These are phyloP conservation scores for Cystobasidiaceae sp. DNA, from an alignment of 1,284 basidiomycete genomes.

Conservation along the genomic window DNA sequence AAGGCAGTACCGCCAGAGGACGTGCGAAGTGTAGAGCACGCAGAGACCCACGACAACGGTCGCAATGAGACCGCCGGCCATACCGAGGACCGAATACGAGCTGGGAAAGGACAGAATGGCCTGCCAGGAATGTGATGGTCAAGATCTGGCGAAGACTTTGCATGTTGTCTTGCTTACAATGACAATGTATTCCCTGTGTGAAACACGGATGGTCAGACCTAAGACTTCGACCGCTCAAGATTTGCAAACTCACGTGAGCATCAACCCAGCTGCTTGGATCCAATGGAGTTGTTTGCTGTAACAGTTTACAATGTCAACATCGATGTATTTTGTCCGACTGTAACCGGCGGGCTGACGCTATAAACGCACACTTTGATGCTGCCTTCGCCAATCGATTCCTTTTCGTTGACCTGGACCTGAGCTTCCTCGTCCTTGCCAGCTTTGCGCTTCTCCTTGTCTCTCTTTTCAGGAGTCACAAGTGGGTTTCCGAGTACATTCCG, in stretches of 20 bases:
- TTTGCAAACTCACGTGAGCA: slow-evolving; percentile 30
- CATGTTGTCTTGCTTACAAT: background rate
- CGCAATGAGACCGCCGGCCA: slow-evolving; percentile 54
- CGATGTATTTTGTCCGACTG: background rate
- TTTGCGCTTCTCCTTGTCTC: background rate
- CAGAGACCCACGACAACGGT: slow-evolving; percentile 49
- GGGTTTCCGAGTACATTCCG: slow-evolving; percentile 5
- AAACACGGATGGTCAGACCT: too few species aligned
- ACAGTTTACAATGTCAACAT: too few species aligned
- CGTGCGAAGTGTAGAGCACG: slow-evolving; percentile 51
- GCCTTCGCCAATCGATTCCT: slow-evolving; percentile 15
- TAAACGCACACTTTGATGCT: slow-evolving; percentile 15
- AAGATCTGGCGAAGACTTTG: too few species aligned
- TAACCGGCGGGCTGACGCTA: background rate
- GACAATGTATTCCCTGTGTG: slow-evolving; percentile 30
- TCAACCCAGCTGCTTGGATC: slow-evolving; percentile 17
- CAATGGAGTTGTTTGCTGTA: slow-evolving; percentile 20
- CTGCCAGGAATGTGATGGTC: too few species aligned
- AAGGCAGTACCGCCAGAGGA: slow-evolving; percentile 59
- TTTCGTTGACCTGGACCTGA: slow-evolving; percentile 16
- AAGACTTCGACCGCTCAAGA: too few species aligned
- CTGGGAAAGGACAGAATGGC: slow-evolving; percentile 56
- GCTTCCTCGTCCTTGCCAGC: slow-evolving; percentile 22
- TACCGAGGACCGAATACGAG: slow-evolving; percentile 56
- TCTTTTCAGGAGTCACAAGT: slow-evolving; percentile 14